These are phyloP conservation scores for Nemania abortiva DNA, from an alignment of 2,329 filamentous ascomycete genomes.

Conservation along the genomic window DNA sequence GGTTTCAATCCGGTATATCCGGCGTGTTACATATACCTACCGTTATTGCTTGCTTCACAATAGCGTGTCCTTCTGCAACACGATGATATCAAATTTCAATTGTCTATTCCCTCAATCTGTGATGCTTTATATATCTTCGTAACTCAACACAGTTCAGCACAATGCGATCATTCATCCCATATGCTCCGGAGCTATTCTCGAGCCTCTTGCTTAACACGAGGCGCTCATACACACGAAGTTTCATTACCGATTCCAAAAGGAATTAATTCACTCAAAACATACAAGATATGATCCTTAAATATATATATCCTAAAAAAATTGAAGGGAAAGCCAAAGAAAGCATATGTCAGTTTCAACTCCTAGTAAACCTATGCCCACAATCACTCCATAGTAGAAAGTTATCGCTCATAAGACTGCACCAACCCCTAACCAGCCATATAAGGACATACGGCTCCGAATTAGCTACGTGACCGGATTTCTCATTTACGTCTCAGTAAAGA, in stretches of 20 bases:
- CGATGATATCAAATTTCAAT: conserved; percentile 16
- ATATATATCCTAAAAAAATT: too few species aligned
- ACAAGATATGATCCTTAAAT: too few species aligned
- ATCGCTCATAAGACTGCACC: not conserved
- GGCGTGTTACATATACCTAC: not conserved
- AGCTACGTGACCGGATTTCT: not conserved
- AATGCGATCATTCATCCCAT: not conserved
- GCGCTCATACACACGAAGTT: not conserved
- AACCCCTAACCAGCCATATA: not conserved
- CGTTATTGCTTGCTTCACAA: not conserved
- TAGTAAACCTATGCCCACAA: too few species aligned
- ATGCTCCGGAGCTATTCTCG: too few species aligned
- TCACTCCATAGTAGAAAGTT: too few species aligned
- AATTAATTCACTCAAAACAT: too few species aligned
- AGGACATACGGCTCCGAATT: not conserved
- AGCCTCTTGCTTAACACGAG: not conserved
- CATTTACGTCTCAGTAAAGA: not conserved
- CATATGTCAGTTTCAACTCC: too few species aligned
- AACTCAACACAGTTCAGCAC: not conserved
- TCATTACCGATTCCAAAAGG: not conserved
- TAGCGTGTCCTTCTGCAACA: not conserved
- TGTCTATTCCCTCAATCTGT: not conserved
- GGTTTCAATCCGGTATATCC: conserved; percentile 15
- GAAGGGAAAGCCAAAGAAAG: too few species aligned
- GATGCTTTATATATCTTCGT: not conserved